phyloP scores from a whole-genome alignment of 2,329 filamentous ascomycete species.

The Amesomyces nigricolor region DNA sequence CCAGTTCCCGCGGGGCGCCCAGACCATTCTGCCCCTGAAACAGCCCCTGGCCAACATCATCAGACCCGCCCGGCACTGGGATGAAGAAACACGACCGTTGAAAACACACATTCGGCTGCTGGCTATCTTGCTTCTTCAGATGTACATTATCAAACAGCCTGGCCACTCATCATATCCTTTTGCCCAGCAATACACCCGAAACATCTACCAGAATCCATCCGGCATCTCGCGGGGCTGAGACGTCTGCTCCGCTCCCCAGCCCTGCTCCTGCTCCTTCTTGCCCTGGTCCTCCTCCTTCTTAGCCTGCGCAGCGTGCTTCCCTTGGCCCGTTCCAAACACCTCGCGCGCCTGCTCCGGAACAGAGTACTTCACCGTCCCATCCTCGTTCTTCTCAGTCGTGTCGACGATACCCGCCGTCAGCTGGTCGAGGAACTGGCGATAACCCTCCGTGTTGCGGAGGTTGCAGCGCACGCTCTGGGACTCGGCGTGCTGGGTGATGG shows the following conservation, averaged over 20 bases:
- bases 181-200: too few relatives aligned
- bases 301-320: neutral
- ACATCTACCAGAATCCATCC: too few relatives aligned
- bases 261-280: neutral
- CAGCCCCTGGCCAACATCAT: neutral
- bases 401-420: slow-evolving; percentile 37
- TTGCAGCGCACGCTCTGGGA: slow-evolving; percentile 38
- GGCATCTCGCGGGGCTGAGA: neutral
- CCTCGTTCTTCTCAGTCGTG: slow-evolving; percentile 30
- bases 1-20: slow-evolving; percentile 5
- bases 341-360: slow-evolving; percentile 22
- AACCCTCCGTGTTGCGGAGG: slow-evolving; percentile 39
- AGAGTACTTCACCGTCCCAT: slow-evolving; percentile 33
- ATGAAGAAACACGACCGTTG: neutral
- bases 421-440: slow-evolving; percentile 34
- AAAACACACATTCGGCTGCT: too few relatives aligned
- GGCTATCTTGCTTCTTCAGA: too few relatives aligned
- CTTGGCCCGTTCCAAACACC: neutral
- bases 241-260: neutral
- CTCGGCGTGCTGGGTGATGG: slow-evolving; percentile 46
- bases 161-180: too few relatives aligned
- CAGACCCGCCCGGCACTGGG: neutral
- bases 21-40: slow-evolving; percentile 5
- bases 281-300: neutral
- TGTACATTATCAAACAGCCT: too few relatives aligned